Evolutionary conservation across 129 eudicot genomes (phyloP), one percentile per base, ranked within the genome.

Genomic region (Saposhnikovia divaricata): DNA sequence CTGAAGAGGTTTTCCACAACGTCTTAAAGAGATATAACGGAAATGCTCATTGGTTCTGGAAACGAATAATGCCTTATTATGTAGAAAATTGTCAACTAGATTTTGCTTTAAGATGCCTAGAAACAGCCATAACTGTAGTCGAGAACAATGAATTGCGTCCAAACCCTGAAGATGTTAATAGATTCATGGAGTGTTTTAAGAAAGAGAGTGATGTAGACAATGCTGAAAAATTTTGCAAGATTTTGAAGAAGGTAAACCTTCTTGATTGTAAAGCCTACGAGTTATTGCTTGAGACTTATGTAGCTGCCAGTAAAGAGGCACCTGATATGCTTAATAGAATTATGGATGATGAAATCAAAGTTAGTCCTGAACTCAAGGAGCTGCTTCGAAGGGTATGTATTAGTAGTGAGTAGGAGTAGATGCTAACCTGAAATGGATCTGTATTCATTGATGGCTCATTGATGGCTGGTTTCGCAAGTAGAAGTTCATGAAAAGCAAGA

Each of bases 181-280:
- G 34, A 42, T 91, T 91, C 40, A 70, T 87, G 76, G 78, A 82
- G 71, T 82, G 80, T 80, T 88, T 85, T 19, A 80, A 80, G 83
- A 70, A 78, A 83, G 85, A 84, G 80, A 82, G 81, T 78, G 97
- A 93, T 83, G 82, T 82, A 0, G 85, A 82, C 48, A 79, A 86
- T 47, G 95, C 88, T 6, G 93, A 93, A 78, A 85, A 93, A 65
- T 83, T 91, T 37, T 85, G 73, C 83, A 21, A 63, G 79, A 78
- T 85, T 51, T 79, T 91, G 51, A 89, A 87, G 91, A 84, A 66
- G 74, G 63, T 78, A 16, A 82, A 85, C 10, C 78, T 85, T 73
- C 88, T 89, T 55, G 86, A 91, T 84, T 81, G 82, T 50, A 53
- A 78, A 72, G 81, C 82, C 63, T 89, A 89, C 61, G 65, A 74